A percentile compares a stretch with the other conserved stretches of the same genome.
phyloP scores from a whole-genome alignment of 768 basidiomycete genomes.

The Xerocomus spinulosus region DNA sequence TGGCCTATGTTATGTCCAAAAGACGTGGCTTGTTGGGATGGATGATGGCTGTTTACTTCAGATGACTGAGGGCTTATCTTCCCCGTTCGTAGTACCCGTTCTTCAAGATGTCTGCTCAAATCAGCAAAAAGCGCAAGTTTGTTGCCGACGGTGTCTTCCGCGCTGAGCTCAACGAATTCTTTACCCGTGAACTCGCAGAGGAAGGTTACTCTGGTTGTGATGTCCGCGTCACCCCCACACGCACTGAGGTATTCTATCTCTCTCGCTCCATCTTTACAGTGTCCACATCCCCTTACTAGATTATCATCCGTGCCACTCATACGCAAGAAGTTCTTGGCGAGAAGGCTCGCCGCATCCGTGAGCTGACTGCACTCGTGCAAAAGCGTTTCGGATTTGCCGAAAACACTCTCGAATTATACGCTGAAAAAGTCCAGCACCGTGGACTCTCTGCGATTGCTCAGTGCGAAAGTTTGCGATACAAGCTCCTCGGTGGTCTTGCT shows the following conservation, averaged over 20 bases:
- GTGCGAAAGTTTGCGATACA: constrained; percentile 97
- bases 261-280: not conserved
- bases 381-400: constrained; percentile 99
- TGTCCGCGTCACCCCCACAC: constrained; percentile 98
- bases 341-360: constrained; percentile 98
- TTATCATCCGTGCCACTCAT: constrained; percentile 99
- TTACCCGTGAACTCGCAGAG: constrained; percentile 95
- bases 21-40: constrained; percentile 11
- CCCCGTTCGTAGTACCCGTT: constrained; percentile 8
- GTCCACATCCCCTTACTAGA: constrained; percentile 41
- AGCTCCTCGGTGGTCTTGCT: constrained; percentile 98
- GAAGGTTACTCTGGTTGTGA: constrained; percentile 99
- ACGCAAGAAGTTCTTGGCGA: constrained; percentile 98
- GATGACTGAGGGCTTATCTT: constrained; percentile 26
- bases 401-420: constrained; percentile 97
- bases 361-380: constrained; percentile 96
- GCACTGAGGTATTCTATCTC: constrained; percentile 71
- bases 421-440: constrained; percentile 98
- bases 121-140: constrained; percentile 99
- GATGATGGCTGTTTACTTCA: constrained; percentile 11
- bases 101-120: constrained; percentile 71
- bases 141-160: constrained; percentile 99
- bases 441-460: constrained; percentile 98
- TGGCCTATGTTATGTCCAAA: not conserved
- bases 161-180: constrained; percentile 99